Evolutionary conservation across 805 yeast genomes (phyloP), one percentile per base, ranked within the genome.

Genomic region (Suhomyces canberraensis): DNA sequence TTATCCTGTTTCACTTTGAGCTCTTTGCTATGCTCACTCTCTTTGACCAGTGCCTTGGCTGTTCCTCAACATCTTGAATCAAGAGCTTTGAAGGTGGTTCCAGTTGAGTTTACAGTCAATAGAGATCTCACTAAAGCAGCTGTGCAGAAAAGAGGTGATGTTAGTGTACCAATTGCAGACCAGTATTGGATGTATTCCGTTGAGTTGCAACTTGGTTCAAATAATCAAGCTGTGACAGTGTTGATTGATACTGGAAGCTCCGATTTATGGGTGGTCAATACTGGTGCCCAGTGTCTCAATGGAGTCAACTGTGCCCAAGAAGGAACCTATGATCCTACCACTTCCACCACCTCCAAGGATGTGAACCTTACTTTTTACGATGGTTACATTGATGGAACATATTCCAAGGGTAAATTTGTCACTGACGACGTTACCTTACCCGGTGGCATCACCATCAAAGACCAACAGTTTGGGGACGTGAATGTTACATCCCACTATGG

Each of bases 241-340:
- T 34, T 34, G 21, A 25, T 46, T 7, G 50, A 46, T 29, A 43
- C 42, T 8, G 47, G 47, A 4, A 35, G 38, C 17, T 40, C 44
- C 18, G 40, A 40, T 22, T 36, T 40, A 17, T 43, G 44, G 44
- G 36, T 41, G 2, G 29, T 33, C 31, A 5, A 13, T 16, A 17
- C 21, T 1, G 28, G 17, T 16, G 18, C 36, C 14, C 15, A 16
- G 2, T 16, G 35, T 11, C 6, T 5, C 6, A 11, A 17, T 17
- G 11, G 6, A 24, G n/a, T n/a, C n/a, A 6, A 24, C 6, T 32
- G 35, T 25, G 16, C 16, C 16, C 22, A 18, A 15, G 25, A 25
- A 19, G 48, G 47, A 11, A 27, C 35, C 8, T 45, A 21, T 31
- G 43, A 45, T 33, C 26, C 36, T 4, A 24, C 35, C 16, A 20